A percentile compares a stretch with the other conserved stretches of the same genome.
These are phyloP conservation scores for Fusarium austroafricanum DNA, from an alignment of 2,329 filamentous ascomycete genomes.

Conservation along the genomic window DNA sequence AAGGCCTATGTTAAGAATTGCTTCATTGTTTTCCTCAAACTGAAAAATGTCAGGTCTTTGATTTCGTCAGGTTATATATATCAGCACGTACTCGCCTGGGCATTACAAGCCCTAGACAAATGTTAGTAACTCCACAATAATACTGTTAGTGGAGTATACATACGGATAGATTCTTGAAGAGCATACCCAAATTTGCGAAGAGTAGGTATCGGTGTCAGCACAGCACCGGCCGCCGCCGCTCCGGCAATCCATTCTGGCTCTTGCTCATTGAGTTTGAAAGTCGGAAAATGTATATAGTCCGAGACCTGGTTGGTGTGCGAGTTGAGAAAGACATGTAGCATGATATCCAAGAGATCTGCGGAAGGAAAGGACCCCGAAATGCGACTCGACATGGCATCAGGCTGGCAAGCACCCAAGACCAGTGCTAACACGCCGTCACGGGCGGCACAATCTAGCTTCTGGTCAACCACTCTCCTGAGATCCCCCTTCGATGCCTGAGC, in stretches of 20 bases:
- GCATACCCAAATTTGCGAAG: constrained; percentile 71
- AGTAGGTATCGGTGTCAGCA: constrained; percentile 66
- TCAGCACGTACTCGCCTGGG: constrained; percentile 46
- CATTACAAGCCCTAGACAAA: constrained; percentile 46
- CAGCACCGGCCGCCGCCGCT: constrained; percentile 71
- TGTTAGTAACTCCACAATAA: not conserved
- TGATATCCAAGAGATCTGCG: constrained; percentile 68
- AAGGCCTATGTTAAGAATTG: constrained; percentile 59
- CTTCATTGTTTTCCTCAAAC: constrained; percentile 63
- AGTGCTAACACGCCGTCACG: constrained; percentile 74
- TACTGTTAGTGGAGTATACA: constrained; percentile 22
- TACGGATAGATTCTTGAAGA: constrained; percentile 63
- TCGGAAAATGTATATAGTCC: constrained; percentile 71
- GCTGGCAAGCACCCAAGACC: constrained; percentile 69
- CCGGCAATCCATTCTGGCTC: constrained; percentile 69
- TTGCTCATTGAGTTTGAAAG: constrained; percentile 66
- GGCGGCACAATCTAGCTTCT: constrained; percentile 59
- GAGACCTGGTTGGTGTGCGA: constrained; percentile 67
- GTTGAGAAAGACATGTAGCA: constrained; percentile 70
- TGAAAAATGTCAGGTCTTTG: constrained; percentile 35
- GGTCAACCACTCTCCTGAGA: constrained; percentile 55
- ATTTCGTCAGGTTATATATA: not conserved
- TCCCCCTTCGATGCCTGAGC: constrained; percentile 54
- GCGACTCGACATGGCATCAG: constrained; percentile 60
- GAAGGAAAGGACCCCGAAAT: constrained; percentile 72